Percentiles rank a stretch among this genome's conserved stretches.
These are phyloP conservation scores for Marasmius sp. DNA, from an alignment of 1,284 basidiomycete genomes.

Conservation along the genomic window DNA sequence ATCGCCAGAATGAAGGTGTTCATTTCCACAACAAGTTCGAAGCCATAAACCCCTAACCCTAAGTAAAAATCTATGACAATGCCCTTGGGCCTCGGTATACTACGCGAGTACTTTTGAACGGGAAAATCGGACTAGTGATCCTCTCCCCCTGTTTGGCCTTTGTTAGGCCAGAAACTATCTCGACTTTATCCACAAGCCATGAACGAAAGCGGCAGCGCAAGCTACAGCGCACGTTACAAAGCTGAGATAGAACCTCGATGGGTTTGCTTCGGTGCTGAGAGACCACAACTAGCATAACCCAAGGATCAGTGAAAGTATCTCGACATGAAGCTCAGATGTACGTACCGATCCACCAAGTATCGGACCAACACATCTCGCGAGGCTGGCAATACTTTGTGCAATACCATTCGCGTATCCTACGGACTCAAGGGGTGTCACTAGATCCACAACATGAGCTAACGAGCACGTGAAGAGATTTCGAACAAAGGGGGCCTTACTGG, in stretches of 20 bases:
- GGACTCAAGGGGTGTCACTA: constrained; percentile 77
- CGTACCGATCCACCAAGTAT: constrained; percentile 76
- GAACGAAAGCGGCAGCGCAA: background rate
- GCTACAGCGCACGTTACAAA: background rate
- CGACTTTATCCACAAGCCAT: background rate
- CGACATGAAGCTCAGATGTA: background rate
- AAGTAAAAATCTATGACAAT: too few species aligned
- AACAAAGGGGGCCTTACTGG: constrained; percentile 49
- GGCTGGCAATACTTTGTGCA: constrained; percentile 81
- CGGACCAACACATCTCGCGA: constrained; percentile 76
- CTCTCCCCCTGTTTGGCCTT: too few species aligned
- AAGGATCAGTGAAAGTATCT: background rate
- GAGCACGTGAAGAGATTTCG: background rate
- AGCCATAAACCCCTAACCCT: too few species aligned
- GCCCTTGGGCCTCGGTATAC: too few species aligned
- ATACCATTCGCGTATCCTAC: constrained; percentile 80
- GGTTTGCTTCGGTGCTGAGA: background rate
- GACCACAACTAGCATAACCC: background rate
- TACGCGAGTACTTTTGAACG: too few species aligned
- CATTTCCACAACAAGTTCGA: too few species aligned
- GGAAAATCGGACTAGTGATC: too few species aligned
- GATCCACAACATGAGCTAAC: constrained; percentile 4
- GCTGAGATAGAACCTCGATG: background rate
- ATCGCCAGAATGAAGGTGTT: too few species aligned
- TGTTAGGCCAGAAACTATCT: background rate